phyloP scores from a whole-genome alignment of 306 rosid genomes.

The Clitoria ternatea region DNA sequence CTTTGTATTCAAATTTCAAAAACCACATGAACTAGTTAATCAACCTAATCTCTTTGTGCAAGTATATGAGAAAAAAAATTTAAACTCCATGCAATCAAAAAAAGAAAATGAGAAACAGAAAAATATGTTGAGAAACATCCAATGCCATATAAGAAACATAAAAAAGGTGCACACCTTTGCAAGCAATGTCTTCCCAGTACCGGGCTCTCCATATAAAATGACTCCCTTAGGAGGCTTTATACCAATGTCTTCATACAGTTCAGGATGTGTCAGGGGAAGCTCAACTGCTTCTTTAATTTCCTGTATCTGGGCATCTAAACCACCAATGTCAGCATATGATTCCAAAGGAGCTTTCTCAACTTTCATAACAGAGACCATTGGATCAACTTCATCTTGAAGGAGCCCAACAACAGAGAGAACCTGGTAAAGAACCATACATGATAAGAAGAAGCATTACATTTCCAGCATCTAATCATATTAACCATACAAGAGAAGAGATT shows the following conservation, averaged over 20 bases:
- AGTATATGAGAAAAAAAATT: background rate
- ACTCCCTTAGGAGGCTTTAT: constrained; percentile 98
- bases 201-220: constrained; percentile 91
- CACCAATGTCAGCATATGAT: constrained; percentile 98
- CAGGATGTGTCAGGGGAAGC: constrained; percentile 97
- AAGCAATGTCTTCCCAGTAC: constrained; percentile 98
- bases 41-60: background rate
- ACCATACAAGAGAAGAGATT: background rate
- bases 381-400: constrained; percentile 99
- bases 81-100: background rate
- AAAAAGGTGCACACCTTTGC: constrained; percentile 63
- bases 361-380: constrained; percentile 78
- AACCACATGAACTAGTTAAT: background rate
- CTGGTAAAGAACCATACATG: constrained; percentile 34
- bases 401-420: constrained; percentile 98
- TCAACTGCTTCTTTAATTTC: constrained; percentile 99
- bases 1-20: background rate
- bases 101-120: background rate
- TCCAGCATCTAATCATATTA: constrained; percentile 6
- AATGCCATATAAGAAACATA: background rate
- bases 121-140: background rate
- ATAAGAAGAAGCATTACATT: background rate
- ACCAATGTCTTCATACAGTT: constrained; percentile 94
- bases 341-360: constrained; percentile 98
- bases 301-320: constrained; percentile 96